Conservation (phyloP, 2,329 filamentous ascomycete genomes). For the Aquanectria penicillioides region DNA sequence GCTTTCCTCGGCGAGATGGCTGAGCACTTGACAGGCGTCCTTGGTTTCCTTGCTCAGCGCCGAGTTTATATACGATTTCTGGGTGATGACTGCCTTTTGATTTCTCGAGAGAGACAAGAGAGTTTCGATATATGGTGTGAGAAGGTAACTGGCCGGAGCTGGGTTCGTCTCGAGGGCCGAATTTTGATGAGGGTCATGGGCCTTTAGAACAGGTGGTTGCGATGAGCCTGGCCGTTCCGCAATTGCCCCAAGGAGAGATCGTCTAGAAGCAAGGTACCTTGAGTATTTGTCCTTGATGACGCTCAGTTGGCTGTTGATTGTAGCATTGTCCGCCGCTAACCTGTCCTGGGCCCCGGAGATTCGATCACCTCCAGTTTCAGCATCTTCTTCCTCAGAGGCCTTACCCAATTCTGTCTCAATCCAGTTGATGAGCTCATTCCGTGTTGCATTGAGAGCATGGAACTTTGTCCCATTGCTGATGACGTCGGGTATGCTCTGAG, state of each 20-base stretch:
- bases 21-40: slow-evolving; percentile 60
- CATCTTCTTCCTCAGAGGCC: slow-evolving; percentile 53
- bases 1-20: slow-evolving; percentile 69
- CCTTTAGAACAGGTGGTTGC: slow-evolving; percentile 35
- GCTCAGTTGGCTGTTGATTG: slow-evolving; percentile 53
- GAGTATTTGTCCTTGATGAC: slow-evolving; percentile 64
- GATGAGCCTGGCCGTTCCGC: slow-evolving; percentile 45
- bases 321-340: slow-evolving; percentile 35
- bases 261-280: slow-evolving; percentile 61
- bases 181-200: slow-evolving; percentile 17
- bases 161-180: slow-evolving; percentile 25
- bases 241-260: slow-evolving; percentile 56
- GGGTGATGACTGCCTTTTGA: slow-evolving; percentile 66
- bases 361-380: slow-evolving; percentile 38
- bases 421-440: slow-evolving; percentile 71
- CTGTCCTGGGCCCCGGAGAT: slow-evolving; percentile 35
- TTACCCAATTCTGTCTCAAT: slow-evolving; percentile 70
- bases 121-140: slow-evolving; percentile 66
- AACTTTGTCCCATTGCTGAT: slow-evolving; percentile 55
- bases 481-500: slow-evolving; percentile 48
- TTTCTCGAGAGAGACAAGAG: slow-evolving; percentile 63
- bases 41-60: slow-evolving; percentile 61
- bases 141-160: slow-evolving; percentile 51
- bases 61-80: slow-evolving; percentile 66
- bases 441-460: slow-evolving; percentile 64